These are phyloP conservation scores for Streptanthus diversifolius DNA, from an alignment of 345 rosid genomes.

Conservation along the genomic window DNA sequence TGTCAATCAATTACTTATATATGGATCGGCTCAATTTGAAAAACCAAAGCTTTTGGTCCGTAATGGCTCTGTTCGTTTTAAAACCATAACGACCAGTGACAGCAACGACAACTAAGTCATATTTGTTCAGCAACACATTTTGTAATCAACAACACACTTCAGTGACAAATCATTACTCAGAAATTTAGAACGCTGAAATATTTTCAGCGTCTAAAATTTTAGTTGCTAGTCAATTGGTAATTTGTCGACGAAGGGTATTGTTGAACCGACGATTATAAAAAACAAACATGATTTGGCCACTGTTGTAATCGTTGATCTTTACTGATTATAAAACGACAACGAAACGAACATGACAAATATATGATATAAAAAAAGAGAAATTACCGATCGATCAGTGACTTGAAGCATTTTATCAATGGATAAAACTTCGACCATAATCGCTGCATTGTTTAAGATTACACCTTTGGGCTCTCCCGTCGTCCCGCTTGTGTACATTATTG, in stretches of 20 bases:
- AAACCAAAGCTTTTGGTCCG: not conserved
- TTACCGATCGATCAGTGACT: constrained; percentile 64
- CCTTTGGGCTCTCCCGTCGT: constrained; percentile 99
- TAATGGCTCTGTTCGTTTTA: not conserved
- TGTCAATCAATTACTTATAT: not conserved
- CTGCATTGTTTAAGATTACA: constrained; percentile 62
- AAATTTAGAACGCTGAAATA: not conserved
- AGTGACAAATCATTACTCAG: not conserved
- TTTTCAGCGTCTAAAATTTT: no score
- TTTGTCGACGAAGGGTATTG: not conserved
- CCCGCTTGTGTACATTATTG: constrained; percentile 96
- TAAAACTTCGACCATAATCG: constrained; percentile 64
- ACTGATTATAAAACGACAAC: not conserved
- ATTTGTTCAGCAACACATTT: not conserved
- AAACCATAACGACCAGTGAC: not conserved
- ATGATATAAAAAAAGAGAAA: not conserved
- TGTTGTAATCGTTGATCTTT: not conserved
- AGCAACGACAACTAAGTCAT: not conserved
- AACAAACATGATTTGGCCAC: not conserved
- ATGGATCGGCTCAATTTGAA: not conserved
- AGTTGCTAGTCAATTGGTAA: not conserved
- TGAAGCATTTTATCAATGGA: constrained; percentile 64
- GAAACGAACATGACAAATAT: not conserved
- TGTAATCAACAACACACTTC: not conserved
- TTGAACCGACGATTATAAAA: not conserved